These are phyloP conservation scores for Tagetes erecta DNA, from an alignment of 129 eudicot species.

Conservation along the genomic window DNA sequence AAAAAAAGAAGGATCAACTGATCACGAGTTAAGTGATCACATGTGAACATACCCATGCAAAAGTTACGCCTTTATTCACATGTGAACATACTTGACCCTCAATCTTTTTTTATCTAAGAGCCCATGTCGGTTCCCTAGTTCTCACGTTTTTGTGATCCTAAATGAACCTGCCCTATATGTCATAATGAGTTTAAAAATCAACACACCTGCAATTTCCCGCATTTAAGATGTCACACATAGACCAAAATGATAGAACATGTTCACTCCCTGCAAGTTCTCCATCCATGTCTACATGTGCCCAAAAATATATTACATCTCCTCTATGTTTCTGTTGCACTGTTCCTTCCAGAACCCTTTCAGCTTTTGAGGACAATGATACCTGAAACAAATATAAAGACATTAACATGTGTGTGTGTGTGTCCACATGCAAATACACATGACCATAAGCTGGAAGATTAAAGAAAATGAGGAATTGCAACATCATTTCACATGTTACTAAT, in stretches of 20 bases:
- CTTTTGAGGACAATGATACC: constrained; percentile 76
- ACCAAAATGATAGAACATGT: constrained; percentile 76
- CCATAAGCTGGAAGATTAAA: constrained; percentile 4
- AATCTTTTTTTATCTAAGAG: not conserved
- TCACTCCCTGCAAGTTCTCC: constrained; percentile 52
- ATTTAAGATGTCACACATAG: constrained; percentile 88
- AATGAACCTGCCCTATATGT: not conserved
- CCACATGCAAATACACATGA: constrained; percentile 7
- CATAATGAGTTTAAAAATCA: not conserved
- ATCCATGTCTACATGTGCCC: constrained; percentile 70
- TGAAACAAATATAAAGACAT: constrained; percentile 35
- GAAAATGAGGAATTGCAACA: constrained; percentile 1
- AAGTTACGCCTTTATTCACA: not conserved
- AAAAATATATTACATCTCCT: constrained; percentile 87
- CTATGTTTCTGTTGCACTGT: constrained; percentile 50
- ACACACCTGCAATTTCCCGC: constrained; percentile 88
- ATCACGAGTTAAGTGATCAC: not conserved
- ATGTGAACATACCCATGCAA: not conserved
- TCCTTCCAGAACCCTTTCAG: constrained; percentile 76
- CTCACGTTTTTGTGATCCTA: not conserved
- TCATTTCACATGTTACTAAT: not conserved
- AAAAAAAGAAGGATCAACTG: not conserved
- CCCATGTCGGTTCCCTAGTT: not conserved
- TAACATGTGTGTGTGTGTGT: not conserved
- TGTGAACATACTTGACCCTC: not conserved